Conservation (phyloP, 805 yeast genomes). For the Lachancea lanzarotensis region DNA sequence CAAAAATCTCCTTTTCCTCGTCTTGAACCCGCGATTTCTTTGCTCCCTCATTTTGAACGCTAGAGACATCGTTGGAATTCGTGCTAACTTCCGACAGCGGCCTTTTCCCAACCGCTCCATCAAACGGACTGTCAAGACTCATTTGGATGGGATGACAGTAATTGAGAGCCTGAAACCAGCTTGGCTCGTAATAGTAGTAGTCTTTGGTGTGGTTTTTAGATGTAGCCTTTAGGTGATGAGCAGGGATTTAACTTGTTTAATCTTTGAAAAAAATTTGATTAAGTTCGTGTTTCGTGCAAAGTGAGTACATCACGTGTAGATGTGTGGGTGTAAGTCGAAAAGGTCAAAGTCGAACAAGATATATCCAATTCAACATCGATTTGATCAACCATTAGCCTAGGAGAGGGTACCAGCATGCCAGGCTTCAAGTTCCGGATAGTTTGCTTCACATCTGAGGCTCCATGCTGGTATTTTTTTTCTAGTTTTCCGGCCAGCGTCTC, state of each 20-base stretch:
- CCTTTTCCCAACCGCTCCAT: conserved; percentile 4
- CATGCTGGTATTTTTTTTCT: no score
- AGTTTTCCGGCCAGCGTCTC: no score
- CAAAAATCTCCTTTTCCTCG: conserved; percentile 10
- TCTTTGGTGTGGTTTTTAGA: no score
- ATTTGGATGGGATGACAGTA: background rate
- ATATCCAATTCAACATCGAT: no score
- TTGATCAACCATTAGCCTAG: no score
- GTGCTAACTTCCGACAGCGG: conserved; percentile 4
- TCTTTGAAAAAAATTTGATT: background rate
- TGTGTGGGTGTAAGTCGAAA: no score
- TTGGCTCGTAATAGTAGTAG: background rate
- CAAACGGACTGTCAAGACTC: conserved; percentile 2
- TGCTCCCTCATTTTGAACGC: conserved; percentile 2
- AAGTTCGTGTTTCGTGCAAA: background rate
- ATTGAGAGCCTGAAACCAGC: background rate
- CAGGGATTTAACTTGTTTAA: background rate
- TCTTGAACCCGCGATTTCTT: conserved; percentile 8
- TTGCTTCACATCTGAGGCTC: no score
- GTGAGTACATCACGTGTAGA: background rate
- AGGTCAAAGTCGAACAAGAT: no score
- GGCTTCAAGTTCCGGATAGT: no score
- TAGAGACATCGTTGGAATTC: background rate
- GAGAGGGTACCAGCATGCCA: no score
- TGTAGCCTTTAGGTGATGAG: background rate